phyloP scores from a whole-genome alignment of 805 yeast genomes.

The Candida koratica region DNA sequence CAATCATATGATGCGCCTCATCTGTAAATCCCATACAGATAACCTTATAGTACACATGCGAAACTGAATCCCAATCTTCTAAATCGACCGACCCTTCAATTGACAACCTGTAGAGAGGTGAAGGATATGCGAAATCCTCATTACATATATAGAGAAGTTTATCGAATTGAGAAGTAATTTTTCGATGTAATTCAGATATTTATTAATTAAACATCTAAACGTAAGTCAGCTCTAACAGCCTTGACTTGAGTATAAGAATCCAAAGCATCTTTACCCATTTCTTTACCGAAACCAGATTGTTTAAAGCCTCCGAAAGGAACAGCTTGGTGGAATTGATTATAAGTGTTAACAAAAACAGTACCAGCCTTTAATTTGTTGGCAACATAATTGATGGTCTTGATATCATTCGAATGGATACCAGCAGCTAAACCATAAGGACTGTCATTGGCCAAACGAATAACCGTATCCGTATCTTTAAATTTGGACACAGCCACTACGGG shows the following conservation, averaged over 20 bases:
- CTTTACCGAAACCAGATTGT: slow-evolving; percentile 90
- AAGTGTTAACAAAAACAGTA: slow-evolving; percentile 86
- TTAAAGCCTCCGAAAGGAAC: slow-evolving; percentile 94
- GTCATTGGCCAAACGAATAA: slow-evolving; percentile 71
- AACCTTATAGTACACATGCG: too few species aligned
- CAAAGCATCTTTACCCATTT: slow-evolving; percentile 85
- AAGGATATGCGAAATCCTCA: too few species aligned
- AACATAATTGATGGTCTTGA: slow-evolving; percentile 72
- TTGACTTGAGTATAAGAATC: slow-evolving; percentile 82
- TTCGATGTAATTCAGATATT: too few species aligned
- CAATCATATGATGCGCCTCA: too few species aligned
- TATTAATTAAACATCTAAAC: too few species aligned
- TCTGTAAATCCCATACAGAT: too few species aligned
- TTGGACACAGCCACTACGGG: slow-evolving; percentile 85
- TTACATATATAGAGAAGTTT: too few species aligned
- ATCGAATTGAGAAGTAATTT: too few species aligned
- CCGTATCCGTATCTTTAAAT: slow-evolving; percentile 81
- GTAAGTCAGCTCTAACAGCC: slow-evolving; percentile 83
- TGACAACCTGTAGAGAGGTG: too few species aligned
- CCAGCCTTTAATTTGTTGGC: slow-evolving; percentile 78
- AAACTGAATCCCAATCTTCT: too few species aligned
- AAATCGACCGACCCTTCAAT: too few species aligned
- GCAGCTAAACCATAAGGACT: slow-evolving; percentile 86
- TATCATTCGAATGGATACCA: slow-evolving; percentile 76
- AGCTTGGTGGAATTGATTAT: slow-evolving; percentile 80